Conservation (phyloP, 2,329 filamentous ascomycete species). For the Ceratocystis cacaofunesta region DNA sequence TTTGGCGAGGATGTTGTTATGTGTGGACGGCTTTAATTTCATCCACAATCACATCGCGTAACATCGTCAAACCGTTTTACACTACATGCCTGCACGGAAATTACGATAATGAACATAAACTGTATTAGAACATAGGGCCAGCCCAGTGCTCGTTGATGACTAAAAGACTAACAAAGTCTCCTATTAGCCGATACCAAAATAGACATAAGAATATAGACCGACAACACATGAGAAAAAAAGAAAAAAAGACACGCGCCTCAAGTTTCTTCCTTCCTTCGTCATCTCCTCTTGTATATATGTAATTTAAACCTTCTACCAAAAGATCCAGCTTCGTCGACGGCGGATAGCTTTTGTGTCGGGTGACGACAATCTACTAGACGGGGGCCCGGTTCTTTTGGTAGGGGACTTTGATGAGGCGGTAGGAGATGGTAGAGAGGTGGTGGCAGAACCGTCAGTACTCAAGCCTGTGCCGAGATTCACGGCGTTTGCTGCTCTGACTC, state of each 20-base stretch:
- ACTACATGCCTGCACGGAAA: not conserved
- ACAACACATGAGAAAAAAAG: not conserved
- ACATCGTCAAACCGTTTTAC: too few species aligned
- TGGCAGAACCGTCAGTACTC: not conserved
- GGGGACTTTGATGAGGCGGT: not conserved
- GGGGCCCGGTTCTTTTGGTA: not conserved
- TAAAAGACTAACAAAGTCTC: not conserved
- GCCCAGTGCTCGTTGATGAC: constrained; percentile 3
- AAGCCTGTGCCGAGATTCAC: not conserved
- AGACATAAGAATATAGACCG: not conserved
- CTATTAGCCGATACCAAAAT: constrained; percentile 3
- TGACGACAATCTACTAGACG: not conserved
- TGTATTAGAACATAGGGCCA: constrained; percentile 6
- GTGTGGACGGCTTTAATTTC: constrained; percentile 45
- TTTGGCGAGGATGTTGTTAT: constrained; percentile 73
- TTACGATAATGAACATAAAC: constrained; percentile 22
- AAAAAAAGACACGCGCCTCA: not conserved
- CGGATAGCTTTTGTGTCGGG: not conserved
- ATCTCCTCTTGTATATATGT: not conserved
- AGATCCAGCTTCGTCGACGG: constrained; percentile 9
- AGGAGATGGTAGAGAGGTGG: not conserved
- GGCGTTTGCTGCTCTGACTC: not conserved
- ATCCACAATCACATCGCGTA: not conserved
- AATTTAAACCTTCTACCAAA: constrained; percentile 5
- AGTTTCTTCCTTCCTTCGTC: not conserved